Evolutionary conservation across 2,329 filamentous ascomycete species (phyloP), one percentile per base, ranked within the genome.

Genomic region (Chrysosporium keratinophilum): DNA sequence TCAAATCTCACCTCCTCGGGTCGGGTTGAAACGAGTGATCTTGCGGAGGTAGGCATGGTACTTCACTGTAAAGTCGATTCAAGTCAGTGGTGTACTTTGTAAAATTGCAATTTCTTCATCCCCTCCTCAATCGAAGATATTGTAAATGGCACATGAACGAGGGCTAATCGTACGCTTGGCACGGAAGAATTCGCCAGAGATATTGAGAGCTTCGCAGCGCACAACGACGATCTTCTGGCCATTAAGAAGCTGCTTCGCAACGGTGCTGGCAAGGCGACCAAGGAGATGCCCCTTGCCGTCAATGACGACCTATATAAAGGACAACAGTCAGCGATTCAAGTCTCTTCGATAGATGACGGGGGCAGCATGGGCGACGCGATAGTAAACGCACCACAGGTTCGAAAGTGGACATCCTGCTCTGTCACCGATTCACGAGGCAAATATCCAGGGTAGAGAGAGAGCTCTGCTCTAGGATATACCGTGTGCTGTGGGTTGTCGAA

Each of bases 261-360:
- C 89, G 73, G 89, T 95, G 76, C 84, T 89, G 79, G 91, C 91
- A 76, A 98, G 85, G 77, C 93, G 91, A 82, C 93, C 93, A 77
- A 98, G 89, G 76, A 98, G 87, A 80, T 98, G 93, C 79, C 93
- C 93, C 85, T 98, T 98, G 88, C 90, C 93, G 85, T 98, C 93
- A 75, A 98, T 95, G 80, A 96, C 87, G 80, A 96, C 85, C 89
- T 95, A 66, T 62, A 57, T 70, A 69, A 53, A 11, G 12, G 31
- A 19, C 14, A 17, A n/a, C 17, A 46, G 50, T 76, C 72, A 63
- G 74, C 64, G 58, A 65, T 4, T 35, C 17, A 39, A 23, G 37
- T 20, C 6, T 39, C 15, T 20, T 48, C n/a, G 17, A 23, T 39
- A 40, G 17, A 43, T 17, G 15, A 20, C 35, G 48, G 15, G 23